A percentile compares a stretch with the other conserved stretches of the same genome.
These are phyloP conservation scores for Bjerkandera adusta DNA, from an alignment of 1,284 basidiomycete genomes.

Conservation along the genomic window DNA sequence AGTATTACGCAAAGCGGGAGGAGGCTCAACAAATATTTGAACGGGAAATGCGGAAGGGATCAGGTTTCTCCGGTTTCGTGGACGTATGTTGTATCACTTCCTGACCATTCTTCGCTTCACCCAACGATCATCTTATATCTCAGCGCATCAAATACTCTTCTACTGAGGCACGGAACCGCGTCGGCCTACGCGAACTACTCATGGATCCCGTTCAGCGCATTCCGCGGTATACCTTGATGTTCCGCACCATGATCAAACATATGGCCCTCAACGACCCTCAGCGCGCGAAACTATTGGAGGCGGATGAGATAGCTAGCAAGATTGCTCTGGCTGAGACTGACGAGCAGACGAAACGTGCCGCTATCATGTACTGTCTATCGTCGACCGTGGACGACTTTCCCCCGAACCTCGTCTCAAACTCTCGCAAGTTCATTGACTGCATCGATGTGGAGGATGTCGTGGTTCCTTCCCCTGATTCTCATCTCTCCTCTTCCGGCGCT, in stretches of 20 bases:
- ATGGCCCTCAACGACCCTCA: constrained; percentile 79
- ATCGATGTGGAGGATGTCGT: constrained; percentile 91
- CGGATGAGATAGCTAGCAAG: constrained; percentile 83
- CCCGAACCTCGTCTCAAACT: constrained; percentile 81
- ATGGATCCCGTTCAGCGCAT: constrained; percentile 99
- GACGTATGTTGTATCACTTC: constrained; percentile 57
- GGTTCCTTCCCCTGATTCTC: not conserved
- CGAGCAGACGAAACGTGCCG: constrained; percentile 86
- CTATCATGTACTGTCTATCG: constrained; percentile 85
- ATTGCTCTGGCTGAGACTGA: constrained; percentile 94
- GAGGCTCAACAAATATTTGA: constrained; percentile 91
- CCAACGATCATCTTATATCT: too few relatives aligned
- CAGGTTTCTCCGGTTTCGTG: constrained; percentile 79
- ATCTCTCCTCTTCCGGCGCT: not conserved
- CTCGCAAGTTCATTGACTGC: constrained; percentile 87
- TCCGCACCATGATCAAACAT: constrained; percentile 87
- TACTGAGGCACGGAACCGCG: constrained; percentile 77
- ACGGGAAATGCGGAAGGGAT: constrained; percentile 74
- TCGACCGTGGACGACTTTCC: constrained; percentile 92
- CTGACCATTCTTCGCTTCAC: constrained; percentile 7
- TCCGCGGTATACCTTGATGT: constrained; percentile 92
- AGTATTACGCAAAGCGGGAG: constrained; percentile 91
- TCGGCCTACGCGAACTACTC: constrained; percentile 90
- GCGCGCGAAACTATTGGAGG: constrained; percentile 81
- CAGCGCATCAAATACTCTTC: constrained; percentile 90